These are phyloP conservation scores for Urochloa ruziziensis DNA, from an alignment of 176 grass and related monocot species.

Conservation along the genomic window DNA sequence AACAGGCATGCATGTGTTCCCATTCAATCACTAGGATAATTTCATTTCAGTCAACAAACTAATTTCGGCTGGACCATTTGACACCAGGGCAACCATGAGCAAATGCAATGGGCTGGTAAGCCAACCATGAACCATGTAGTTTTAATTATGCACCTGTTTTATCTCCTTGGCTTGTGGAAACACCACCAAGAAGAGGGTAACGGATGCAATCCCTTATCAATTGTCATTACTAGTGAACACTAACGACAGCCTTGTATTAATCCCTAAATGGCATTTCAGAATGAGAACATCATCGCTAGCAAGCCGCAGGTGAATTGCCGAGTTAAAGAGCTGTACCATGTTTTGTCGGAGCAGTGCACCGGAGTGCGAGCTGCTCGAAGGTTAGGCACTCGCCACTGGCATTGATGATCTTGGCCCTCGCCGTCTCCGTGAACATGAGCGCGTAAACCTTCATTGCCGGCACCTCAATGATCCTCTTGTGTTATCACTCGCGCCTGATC, in stretches of 20 bases:
- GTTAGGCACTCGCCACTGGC: conserved; percentile 77
- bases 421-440: conserved; percentile 80
- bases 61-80: conserved; percentile 35
- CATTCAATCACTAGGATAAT: not conserved
- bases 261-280: not conserved
- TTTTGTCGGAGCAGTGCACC: conserved; percentile 68
- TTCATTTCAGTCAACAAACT: not conserved
- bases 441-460: conserved; percentile 73
- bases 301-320: not conserved
- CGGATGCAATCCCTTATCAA: conserved; percentile 16
- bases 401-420: conserved; percentile 65
- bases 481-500: too few species aligned
- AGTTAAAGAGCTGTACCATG: conserved; percentile 38
- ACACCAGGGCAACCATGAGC: conserved; percentile 25
- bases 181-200: conserved; percentile 22
- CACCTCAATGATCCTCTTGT: conserved; percentile 73
- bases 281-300: not conserved
- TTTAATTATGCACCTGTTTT: conserved; percentile 19
- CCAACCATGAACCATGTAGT: conserved; percentile 2
- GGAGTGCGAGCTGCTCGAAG: conserved; percentile 78
- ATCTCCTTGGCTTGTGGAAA: not conserved
- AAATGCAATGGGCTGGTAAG: conserved; percentile 38
- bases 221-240: not conserved
- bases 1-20: not conserved
- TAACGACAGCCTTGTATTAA: not conserved